Base-by-base conservation (phyloP, 768 basidiomycete species). In the Lactarius pseudohatsudake region DNA sequence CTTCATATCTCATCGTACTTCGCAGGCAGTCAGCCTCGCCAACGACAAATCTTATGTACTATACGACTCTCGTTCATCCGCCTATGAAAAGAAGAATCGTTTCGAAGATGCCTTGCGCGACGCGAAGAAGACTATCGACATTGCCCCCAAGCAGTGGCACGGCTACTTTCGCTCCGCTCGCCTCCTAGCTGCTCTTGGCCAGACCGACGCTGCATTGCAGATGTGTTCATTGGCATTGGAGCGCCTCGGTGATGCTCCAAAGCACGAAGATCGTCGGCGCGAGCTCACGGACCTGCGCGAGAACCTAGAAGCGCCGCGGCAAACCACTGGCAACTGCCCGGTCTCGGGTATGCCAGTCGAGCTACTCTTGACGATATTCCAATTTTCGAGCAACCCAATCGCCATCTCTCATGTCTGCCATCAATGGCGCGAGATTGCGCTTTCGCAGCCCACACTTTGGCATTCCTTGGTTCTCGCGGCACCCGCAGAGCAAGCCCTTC, bases 81-180 rank as follows among this genome's bases (percentile, higher is more conserved):
- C 85, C 6, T 82, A 87, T 71, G 85, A 89, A 72, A 87, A 83
- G 69, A 81, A 91, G 3, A 84, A 81, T 9, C 81, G 81, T 47
- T 70, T 76, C 43, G 89, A 87, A 69, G 85, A 87, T 18, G 91
- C 91, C 0, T 79, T 94, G 5, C 78, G 77, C 16, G 92, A 95
- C 72, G 85, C 88, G 10, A 88, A 84, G 74, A 77, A 75, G 53
- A 86, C 86, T 20, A 90, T 94, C 58, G 82, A 87, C 65, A 78
- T 89, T 5, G 84, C 86, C 2, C 90, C 90, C 1, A 76, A 84
- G 11, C 82, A 82, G 54, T 90, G 88, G 87, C 90, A 92, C 75
- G 91, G 91, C 22, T 93, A 93, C 72, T 80, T 80, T 34, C 88
- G 91, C 47, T 85, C 90, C 8, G 86, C 91, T 47, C 86, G 87